Evolutionary conservation across 495 filamentous ascomycete genomes (phyloP), one percentile per base, ranked within the genome.

Genomic region (Neurospora hispaniola): DNA sequence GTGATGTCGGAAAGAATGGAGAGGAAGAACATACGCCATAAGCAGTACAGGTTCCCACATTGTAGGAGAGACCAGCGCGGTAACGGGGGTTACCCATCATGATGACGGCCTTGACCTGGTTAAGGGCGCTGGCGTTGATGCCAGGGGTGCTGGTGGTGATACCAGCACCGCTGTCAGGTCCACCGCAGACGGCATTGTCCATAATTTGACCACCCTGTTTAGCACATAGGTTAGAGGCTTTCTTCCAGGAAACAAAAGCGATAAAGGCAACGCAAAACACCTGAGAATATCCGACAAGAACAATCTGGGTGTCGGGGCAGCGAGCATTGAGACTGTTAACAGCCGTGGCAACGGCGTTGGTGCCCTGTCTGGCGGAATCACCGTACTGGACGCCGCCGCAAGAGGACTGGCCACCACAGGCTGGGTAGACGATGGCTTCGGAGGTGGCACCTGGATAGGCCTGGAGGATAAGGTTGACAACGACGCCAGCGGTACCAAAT

Each of bases 201-300:
- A 90, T 84, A 78, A 90, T 89, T 79, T 90, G 87, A 59, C 84
- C 88, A 59, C 89, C 89, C 86, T 90, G 59, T 74, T 46, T 42
- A 23, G 9, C 23, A 16, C 5, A 42, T n/a, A 7, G 10, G 42
- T 54, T 43, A 9, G 62, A 31, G 8, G 42, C 20, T 27, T 23
- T 35, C 10, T n/a, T 71, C n/a, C 16, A 20, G 0, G 0, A 31
- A 14, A 39, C 14, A 38, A 79, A 85, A 75, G 85, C 40, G 86
- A 40, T 16, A 12, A 18, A 54, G 46, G 10, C 20, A 27, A 11
- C 44, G 9, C 5, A 27, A 39, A 74, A 42, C 44, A 88, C 85
- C 81, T 89, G 86, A 1, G 88, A 90, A 79, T 91, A 91, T 44
- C 89, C 89, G 59, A 90, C 85, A n/a, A 90, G 77, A 7, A 90